Base-by-base conservation (phyloP, 768 basidiomycete species). In the Phylloporus arenicola region DNA sequence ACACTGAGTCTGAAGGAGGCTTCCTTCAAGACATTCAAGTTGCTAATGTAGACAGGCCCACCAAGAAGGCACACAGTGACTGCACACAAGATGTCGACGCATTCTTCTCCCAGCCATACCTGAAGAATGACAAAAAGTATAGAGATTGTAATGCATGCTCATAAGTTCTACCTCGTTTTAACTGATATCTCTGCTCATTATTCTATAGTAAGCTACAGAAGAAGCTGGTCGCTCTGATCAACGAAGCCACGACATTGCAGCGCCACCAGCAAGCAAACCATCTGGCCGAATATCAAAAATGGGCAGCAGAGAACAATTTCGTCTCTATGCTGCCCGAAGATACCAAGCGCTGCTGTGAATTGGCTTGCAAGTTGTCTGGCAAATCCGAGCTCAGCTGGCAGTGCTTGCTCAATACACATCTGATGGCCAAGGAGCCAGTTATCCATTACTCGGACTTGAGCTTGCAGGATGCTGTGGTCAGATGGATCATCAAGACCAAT, bases 241-340 rank as follows among this genome's bases (percentile, higher is more conserved):
- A 51, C 27, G n/a, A 51, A 45, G 5, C 38, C 11, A 51, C 16
- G 2, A 51, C 17, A 9, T 7, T 46, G 6, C 24, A 2, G 25
- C 10, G 7, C 20, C 45, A 51, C 40, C 50, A 51, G 40, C 44
- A 51, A 47, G n/a, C 45, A 25, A 22, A n/a, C 14, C 44, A 51
- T 4, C 0, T 16, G 1, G 31, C 16, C 12, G 3, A 1, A 1
- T 47, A 46, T 42, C 10, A 4, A 2, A 35, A 46, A 20, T 51
- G 50, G 50, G 50, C 50, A n/a, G 33, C 45, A 6, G 16, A 46
- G 4, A 51, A 46, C 4, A 17, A 17, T 1, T 51, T 51, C 20
- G 41, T 3, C 13, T 51, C 50, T 2, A 51, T 51, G 33, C 12
- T 51, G 16, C 33, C 39, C 14, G 10, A 20, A 5, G 44, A 47